Evolutionary conservation across 768 basidiomycete genomes (phyloP).

Genomic region (Pleurotus tuoliensis): DNA sequence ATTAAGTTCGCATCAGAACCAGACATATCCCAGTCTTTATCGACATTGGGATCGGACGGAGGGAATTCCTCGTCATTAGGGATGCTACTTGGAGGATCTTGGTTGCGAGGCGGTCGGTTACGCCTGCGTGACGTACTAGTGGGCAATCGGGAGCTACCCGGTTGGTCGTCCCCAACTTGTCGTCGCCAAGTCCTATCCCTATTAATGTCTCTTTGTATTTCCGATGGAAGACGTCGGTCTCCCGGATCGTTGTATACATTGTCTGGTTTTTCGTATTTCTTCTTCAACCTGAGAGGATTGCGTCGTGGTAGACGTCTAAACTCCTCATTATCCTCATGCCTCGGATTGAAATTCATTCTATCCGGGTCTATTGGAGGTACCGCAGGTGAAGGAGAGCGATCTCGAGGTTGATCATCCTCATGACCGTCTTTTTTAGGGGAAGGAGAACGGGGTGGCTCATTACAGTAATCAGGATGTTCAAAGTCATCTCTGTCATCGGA

Average conservation of each 20-base stretch:
- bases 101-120: too few relatives aligned
- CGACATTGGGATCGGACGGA: too few relatives aligned
- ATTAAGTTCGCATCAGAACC: too few relatives aligned
- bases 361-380: not conserved
- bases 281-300: not conserved
- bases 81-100: too few relatives aligned
- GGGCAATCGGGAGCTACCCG: too few relatives aligned
- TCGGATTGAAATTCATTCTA: not conserved
- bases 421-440: not conserved
- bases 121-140: too few relatives aligned
- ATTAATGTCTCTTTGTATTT: not conserved
- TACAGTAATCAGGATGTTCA: too few relatives aligned
- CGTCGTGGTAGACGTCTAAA: too few relatives aligned
- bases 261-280: not conserved
- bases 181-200: not conserved
- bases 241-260: not conserved
- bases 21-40: not conserved
- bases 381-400: not conserved
- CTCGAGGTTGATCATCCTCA: not conserved
- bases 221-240: not conserved
- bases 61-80: too few relatives aligned
- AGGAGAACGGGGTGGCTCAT: too few relatives aligned
- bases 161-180: not conserved
- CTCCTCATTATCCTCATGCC: not conserved
- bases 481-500: too few relatives aligned